These are phyloP conservation scores for Escallonia herrerae DNA, from an alignment of 129 eudicot species.

Conservation along the genomic window DNA sequence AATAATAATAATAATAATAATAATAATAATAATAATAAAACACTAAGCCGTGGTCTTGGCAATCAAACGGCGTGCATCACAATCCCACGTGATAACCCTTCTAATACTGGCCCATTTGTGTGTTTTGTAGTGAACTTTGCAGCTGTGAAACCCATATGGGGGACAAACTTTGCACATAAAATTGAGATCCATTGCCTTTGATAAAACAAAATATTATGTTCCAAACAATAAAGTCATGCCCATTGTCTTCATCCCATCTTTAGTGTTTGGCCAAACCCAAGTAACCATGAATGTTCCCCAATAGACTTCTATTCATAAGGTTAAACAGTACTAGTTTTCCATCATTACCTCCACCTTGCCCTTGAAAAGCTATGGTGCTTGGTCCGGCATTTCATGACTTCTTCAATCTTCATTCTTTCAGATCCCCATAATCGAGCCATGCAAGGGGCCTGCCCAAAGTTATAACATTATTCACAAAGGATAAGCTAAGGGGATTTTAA, in stretches of 20 bases:
- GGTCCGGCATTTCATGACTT: neutral
- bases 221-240: too few species aligned
- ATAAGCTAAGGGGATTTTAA: neutral
- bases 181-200: constrained; percentile 7
- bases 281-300: neutral
- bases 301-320: neutral
- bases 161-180: constrained; percentile 16
- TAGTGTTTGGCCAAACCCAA: too few species aligned
- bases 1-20: too few species aligned
- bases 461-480: neutral
- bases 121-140: constrained; percentile 3
- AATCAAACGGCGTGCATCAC: neutral
- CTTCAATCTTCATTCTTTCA: neutral
- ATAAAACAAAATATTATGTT: neutral
- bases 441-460: neutral
- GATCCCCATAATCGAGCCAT: constrained; percentile 14
- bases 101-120: neutral
- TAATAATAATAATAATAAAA: too few species aligned
- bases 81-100: constrained; percentile 13
- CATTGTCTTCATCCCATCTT: too few species aligned
- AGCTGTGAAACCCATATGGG: constrained; percentile 12
- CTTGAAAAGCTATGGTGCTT: neutral
- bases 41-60: too few species aligned
- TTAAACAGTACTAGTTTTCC: constrained; percentile 1
- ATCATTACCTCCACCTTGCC: constrained; percentile 20